Conservation (phyloP, 1,284 basidiomycete genomes). For the Malassezia psittaci region DNA sequence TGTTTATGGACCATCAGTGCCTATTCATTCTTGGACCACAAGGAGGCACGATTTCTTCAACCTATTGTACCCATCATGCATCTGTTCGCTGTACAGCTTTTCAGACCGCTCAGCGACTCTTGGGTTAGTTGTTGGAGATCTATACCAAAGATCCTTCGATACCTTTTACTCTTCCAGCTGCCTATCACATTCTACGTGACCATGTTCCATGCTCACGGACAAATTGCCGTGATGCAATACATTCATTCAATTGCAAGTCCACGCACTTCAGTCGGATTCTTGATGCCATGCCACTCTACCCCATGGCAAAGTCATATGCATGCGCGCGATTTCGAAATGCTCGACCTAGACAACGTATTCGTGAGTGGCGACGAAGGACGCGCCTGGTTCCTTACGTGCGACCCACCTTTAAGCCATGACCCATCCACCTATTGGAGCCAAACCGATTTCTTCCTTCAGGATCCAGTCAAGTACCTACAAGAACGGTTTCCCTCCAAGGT, state of each 20-base stretch:
- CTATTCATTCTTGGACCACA: conserved; percentile 50
- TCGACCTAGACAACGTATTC: conserved; percentile 12
- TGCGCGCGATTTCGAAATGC: conserved; percentile 2
- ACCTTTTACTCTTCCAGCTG: conserved; percentile 21
- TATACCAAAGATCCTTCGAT: conserved; percentile 6
- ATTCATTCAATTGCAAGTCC: conserved; percentile 13
- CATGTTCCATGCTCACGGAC: conserved; percentile 26
- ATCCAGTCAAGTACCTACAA: conserved; percentile 61
- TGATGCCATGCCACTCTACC: conserved; percentile 98
- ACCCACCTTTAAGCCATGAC: conserved; percentile 11
- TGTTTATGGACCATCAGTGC: conserved; percentile 18
- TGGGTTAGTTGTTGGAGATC: background rate
- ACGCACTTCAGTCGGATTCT: conserved; percentile 56
- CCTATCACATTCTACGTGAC: conserved; percentile 24
- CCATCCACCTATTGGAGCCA: conserved; percentile 61
- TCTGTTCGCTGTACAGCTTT: conserved; percentile 55
- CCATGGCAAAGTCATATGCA: conserved; percentile 88
- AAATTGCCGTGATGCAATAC: conserved; percentile 24
- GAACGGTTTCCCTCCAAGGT: conserved; percentile 60
- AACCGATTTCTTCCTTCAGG: conserved; percentile 69
- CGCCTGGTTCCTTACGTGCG: conserved; percentile 33
- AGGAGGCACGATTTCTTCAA: conserved; percentile 94
- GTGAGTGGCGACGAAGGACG: conserved; percentile 17
- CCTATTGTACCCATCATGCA: conserved; percentile 78
- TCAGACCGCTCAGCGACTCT: conserved; percentile 2